phyloP scores from a whole-genome alignment of 805 yeast genomes.

The Zygosaccharomyces bailii region DNA sequence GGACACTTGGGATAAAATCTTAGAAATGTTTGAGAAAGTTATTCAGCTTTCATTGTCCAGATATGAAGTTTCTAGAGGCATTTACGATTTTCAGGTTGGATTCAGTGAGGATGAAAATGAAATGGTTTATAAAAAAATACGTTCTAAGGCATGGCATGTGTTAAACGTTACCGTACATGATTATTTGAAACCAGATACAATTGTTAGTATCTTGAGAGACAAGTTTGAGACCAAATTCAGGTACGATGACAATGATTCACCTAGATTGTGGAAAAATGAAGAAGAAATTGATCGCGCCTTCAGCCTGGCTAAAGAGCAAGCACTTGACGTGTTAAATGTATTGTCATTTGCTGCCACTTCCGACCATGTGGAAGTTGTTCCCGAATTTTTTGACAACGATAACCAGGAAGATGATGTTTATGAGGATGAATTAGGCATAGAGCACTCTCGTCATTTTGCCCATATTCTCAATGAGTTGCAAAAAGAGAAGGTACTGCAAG shows the following conservation, averaged over 20 bases:
- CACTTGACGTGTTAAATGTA: constrained; percentile 57
- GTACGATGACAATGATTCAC: constrained; percentile 78
- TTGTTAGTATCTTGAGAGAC: constrained; percentile 65
- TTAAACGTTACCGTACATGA: constrained; percentile 59
- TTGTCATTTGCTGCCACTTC: constrained; percentile 52
- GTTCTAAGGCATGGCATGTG: constrained; percentile 59
- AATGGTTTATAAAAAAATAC: constrained; percentile 42
- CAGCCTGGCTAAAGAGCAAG: constrained; percentile 53
- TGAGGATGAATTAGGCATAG: constrained; percentile 42
- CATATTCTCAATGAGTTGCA: constrained; percentile 56
- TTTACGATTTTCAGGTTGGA: constrained; percentile 66
- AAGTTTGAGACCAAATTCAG: constrained; percentile 79
- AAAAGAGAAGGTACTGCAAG: constrained; percentile 51
- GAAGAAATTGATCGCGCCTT: constrained; percentile 68
- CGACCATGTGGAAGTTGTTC: constrained; percentile 55
- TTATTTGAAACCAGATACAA: constrained; percentile 60
- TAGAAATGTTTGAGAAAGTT: constrained; percentile 42
- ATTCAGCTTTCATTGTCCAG: constrained; percentile 33
- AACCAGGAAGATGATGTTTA: constrained; percentile 35
- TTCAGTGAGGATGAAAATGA: constrained; percentile 42
- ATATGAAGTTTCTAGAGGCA: constrained; percentile 24
- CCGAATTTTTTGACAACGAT: constrained; percentile 47
- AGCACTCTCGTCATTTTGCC: constrained; percentile 46
- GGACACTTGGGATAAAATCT: constrained; percentile 60
- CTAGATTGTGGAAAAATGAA: constrained; percentile 73